Conservation (phyloP, 208 protist species). For the Wallacemonas sp. region DNA sequence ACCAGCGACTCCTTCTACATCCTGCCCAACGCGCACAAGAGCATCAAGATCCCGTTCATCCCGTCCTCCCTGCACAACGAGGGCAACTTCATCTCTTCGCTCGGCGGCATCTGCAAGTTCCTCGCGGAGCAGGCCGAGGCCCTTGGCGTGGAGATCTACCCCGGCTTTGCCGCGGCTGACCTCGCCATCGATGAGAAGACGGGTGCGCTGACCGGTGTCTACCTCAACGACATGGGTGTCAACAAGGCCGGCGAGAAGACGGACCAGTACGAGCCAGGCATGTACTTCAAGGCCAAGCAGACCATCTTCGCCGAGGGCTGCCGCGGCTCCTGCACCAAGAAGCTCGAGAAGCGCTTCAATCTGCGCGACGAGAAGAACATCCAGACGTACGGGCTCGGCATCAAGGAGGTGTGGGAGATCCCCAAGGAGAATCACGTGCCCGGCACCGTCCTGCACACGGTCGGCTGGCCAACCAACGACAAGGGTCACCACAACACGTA, state of each 20-base stretch:
- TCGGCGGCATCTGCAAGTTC: constrained; percentile 94
- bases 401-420: constrained; percentile 98
- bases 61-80: constrained; percentile 90
- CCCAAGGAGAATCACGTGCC: constrained; percentile 79
- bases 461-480: constrained; percentile 93
- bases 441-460: constrained; percentile 94
- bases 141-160: constrained; percentile 97
- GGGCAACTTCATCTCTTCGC: constrained; percentile 95
- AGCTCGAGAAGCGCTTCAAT: constrained; percentile 86
- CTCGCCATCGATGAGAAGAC: constrained; percentile 51
- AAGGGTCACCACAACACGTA: constrained; percentile 91
- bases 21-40: constrained; percentile 50
- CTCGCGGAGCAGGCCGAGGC: constrained; percentile 94
- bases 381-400: constrained; percentile 97
- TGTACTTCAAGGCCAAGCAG: constrained; percentile 94
- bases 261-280: constrained; percentile 93
- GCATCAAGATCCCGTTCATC: constrained; percentile 66
- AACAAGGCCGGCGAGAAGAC: constrained; percentile 94
- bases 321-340: constrained; percentile 95
- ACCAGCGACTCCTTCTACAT: constrained; percentile 92
- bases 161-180: constrained; percentile 93
- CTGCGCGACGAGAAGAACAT: constrained; percentile 78
- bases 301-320: constrained; percentile 98
- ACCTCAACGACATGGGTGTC: constrained; percentile 86
- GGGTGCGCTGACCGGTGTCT: constrained; percentile 62